These are phyloP conservation scores for Ophiostoma triangulosporum DNA, from an alignment of 2,329 filamentous ascomycete genomes.

Conservation along the genomic window DNA sequence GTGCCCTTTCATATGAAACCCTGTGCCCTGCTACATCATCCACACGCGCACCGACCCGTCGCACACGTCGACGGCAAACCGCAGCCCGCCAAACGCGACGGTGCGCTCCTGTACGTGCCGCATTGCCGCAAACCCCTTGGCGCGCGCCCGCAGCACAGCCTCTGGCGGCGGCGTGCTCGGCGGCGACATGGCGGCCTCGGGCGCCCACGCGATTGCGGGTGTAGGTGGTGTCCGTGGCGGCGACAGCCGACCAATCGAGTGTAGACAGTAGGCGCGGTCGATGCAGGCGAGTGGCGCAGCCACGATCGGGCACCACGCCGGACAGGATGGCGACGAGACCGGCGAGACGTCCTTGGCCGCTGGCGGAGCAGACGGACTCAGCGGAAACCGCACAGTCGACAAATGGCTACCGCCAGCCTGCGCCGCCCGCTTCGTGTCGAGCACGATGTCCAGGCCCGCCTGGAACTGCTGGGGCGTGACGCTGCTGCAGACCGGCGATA, in stretches of 20 bases:
- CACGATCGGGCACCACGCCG: slow-evolving; percentile 8
- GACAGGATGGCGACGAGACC: background rate
- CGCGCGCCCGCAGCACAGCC: background rate
- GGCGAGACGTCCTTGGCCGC: background rate
- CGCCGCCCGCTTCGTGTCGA: background rate
- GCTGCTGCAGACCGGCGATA: background rate
- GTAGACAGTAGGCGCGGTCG: slow-evolving; percentile 7
- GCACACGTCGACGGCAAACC: slow-evolving; percentile 11
- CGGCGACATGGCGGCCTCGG: slow-evolving; percentile 1
- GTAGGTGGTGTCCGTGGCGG: background rate
- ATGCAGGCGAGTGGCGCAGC: slow-evolving; percentile 9
- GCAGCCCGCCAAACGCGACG: slow-evolving; percentile 3
- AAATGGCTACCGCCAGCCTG: background rate
- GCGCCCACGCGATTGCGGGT: background rate
- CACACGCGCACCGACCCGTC: slow-evolving; percentile 7
- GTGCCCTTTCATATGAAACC: background rate
- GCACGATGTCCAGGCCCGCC: background rate
- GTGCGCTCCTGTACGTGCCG: slow-evolving; percentile 1
- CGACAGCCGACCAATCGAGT: background rate
- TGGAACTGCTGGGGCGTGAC: background rate
- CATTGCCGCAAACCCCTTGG: slow-evolving; percentile 2
- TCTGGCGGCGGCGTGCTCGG: background rate
- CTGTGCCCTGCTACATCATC: slow-evolving; percentile 2
- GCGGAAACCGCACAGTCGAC: background rate
- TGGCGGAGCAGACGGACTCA: background rate